Evolutionary conservation across 2,329 filamentous ascomycete genomes (phyloP).

Genomic region (Rhexocercosporidium sp.): DNA sequence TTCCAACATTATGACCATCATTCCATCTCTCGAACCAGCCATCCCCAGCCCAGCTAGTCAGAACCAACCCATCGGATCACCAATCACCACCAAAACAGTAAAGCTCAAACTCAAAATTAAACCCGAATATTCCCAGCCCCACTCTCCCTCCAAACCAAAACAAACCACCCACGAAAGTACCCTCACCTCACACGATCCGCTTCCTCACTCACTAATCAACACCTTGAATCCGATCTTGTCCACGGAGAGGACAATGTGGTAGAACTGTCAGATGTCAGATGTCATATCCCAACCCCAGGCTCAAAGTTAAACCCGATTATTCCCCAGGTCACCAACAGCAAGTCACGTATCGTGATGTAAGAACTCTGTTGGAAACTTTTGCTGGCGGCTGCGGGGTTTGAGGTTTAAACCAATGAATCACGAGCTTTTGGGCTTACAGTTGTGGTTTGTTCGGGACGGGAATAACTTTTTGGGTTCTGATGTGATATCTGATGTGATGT

Average conservation of each 20-base stretch:
- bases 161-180: neutral
- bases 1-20: no score
- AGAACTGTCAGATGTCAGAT: neutral
- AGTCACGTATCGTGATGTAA: neutral
- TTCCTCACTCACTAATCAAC: neutral
- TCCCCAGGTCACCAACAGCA: neutral
- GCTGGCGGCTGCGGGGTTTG: neutral
- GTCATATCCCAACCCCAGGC: no score
- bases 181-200: no score
- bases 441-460: neutral
- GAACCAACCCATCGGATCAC: neutral
- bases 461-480: neutral
- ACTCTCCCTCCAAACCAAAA: neutral
- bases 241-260: neutral
- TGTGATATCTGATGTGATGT: neutral
- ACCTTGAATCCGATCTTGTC: neutral
- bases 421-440: neutral
- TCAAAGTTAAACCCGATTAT: neutral
- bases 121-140: slow-evolving; percentile 5
- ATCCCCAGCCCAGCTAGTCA: no score
- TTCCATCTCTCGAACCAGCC: no score
- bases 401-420: neutral
- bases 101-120: neutral
- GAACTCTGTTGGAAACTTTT: neutral
- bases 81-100: neutral